Percentiles rank a stretch among this genome's conserved stretches.
Conservation (phyloP, 2,329 filamentous ascomycete genomes). For the Pseudopyricularia javanii region DNA sequence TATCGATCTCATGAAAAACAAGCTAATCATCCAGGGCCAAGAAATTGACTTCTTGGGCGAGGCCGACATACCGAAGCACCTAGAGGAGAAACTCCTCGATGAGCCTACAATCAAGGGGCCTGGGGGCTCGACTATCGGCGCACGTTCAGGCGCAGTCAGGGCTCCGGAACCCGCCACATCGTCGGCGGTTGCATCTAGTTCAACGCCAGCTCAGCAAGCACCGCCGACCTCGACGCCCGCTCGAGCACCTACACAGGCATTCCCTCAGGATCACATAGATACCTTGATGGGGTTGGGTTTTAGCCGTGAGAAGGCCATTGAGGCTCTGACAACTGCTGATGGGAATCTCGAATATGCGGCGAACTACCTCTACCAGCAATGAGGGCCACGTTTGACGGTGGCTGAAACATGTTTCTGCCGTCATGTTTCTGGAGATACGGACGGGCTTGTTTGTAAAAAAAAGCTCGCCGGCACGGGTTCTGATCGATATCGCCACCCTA, state of each 20-base stretch:
- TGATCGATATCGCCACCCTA: too few relatives aligned
- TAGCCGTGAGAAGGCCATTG: slow-evolving; percentile 60
- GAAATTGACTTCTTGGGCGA: slow-evolving; percentile 86
- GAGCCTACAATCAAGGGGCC: slow-evolving; percentile 80
- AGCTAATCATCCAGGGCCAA: slow-evolving; percentile 75
- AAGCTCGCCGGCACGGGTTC: too few relatives aligned
- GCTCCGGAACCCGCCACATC: slow-evolving; percentile 26
- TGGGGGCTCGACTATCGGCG: slow-evolving; percentile 79
- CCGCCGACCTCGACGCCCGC: slow-evolving; percentile 14
- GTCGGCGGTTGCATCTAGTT: slow-evolving; percentile 6
- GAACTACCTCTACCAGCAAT: slow-evolving; percentile 55
- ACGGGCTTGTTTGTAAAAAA: too few relatives aligned
- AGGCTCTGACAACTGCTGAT: slow-evolving; percentile 68
- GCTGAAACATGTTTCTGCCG: too few relatives aligned
- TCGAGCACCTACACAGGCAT: slow-evolving; percentile 16
- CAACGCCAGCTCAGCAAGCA: slow-evolving; percentile 10
- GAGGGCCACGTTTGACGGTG: too few relatives aligned
- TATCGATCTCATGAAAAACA: slow-evolving; percentile 77
- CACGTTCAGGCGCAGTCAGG: slow-evolving; percentile 65
- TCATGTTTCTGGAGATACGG: too few relatives aligned
- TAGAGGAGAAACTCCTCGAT: slow-evolving; percentile 58
- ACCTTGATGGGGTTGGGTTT: slow-evolving; percentile 71
- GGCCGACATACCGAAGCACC: slow-evolving; percentile 81
- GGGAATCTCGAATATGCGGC: slow-evolving; percentile 87
- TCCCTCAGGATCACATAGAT: slow-evolving; percentile 56